Conservation (phyloP, 2,329 filamentous ascomycete species). For the Ramichloridium luteum region DNA sequence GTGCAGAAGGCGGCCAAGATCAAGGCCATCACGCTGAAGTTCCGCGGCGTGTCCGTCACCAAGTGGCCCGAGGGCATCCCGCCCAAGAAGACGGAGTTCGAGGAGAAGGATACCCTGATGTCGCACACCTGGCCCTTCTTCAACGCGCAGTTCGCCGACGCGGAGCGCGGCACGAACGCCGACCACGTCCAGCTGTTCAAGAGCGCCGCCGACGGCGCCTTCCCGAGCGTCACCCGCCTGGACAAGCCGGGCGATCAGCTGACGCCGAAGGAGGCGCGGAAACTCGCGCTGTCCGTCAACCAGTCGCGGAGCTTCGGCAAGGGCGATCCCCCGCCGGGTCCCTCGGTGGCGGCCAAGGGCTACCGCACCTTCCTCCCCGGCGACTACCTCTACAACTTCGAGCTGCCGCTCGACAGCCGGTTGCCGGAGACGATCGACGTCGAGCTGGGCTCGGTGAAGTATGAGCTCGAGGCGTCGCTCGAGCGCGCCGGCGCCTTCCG, state of each 20-base stretch:
- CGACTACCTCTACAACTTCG: constrained; percentile 65
- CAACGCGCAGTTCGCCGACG: constrained; percentile 56
- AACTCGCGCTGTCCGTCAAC: constrained; percentile 65
- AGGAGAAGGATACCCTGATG: constrained; percentile 73
- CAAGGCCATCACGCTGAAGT: constrained; percentile 77
- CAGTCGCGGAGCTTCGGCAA: constrained; percentile 79
- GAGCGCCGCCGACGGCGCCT: constrained; percentile 22
- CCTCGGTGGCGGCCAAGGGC: constrained; percentile 58
- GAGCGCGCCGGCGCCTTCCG: constrained; percentile 84
- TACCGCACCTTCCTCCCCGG: constrained; percentile 76
- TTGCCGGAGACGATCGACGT: constrained; percentile 75
- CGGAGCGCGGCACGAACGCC: constrained; percentile 49
- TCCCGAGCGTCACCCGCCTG: constrained; percentile 22
- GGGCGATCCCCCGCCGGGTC: constrained; percentile 49
- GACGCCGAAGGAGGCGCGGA: constrained; percentile 43
- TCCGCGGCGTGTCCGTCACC: constrained; percentile 73
- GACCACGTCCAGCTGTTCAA: constrained; percentile 49
- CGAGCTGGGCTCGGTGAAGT: constrained; percentile 75
- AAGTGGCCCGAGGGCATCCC: constrained; percentile 96
- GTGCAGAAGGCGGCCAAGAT: constrained; percentile 86
- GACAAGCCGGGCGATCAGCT: constrained; percentile 27
- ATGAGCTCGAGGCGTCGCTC: constrained; percentile 73
- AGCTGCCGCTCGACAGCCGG: constrained; percentile 68
- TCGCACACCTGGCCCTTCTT: constrained; percentile 89
- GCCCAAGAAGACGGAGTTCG: constrained; percentile 69